A percentile compares a stretch with the other conserved stretches of the same genome.
Conservation (phyloP, 169 alveolate genomes). For the Plasmodium vivax region DNA sequence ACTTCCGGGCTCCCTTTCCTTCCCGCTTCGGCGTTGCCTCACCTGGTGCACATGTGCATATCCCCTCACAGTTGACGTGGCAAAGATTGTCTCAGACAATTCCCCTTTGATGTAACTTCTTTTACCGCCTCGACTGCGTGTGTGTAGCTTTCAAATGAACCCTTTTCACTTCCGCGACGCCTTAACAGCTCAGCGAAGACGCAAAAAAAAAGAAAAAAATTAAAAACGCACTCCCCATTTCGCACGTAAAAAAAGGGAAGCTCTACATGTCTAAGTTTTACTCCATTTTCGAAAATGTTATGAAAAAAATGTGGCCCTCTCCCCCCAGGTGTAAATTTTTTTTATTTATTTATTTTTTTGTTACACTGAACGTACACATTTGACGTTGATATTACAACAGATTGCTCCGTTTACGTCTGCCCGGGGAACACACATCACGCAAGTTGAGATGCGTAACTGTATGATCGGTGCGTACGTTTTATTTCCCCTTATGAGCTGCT, state of each 20-base stretch:
- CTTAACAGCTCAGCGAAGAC: not conserved
- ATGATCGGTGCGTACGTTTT: not conserved
- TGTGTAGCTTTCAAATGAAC: not conserved
- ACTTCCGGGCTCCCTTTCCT: not conserved
- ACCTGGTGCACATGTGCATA: not conserved
- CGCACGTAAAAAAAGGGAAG: not conserved
- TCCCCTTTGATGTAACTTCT: not conserved
- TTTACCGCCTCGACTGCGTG: not conserved
- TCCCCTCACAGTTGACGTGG: not conserved
- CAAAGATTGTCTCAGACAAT: not conserved
- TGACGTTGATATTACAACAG: not conserved
- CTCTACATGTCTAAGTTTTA: not conserved
- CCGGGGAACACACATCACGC: not conserved
- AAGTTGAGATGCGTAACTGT: not conserved
- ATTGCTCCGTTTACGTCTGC: not conserved
- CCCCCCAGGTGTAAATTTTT: not conserved
- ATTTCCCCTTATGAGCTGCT: not conserved
- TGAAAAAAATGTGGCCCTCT: not conserved
- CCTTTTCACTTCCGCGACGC: not conserved
- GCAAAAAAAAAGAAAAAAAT: not conserved
- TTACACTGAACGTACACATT: not conserved
- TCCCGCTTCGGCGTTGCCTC: not conserved
- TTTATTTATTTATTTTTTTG: not conserved
- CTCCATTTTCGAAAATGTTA: not conserved
- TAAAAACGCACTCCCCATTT: not conserved